phyloP scores from a whole-genome alignment of 371 early-diverging fungal species.

The Rhizopus arrhizus region DNA sequence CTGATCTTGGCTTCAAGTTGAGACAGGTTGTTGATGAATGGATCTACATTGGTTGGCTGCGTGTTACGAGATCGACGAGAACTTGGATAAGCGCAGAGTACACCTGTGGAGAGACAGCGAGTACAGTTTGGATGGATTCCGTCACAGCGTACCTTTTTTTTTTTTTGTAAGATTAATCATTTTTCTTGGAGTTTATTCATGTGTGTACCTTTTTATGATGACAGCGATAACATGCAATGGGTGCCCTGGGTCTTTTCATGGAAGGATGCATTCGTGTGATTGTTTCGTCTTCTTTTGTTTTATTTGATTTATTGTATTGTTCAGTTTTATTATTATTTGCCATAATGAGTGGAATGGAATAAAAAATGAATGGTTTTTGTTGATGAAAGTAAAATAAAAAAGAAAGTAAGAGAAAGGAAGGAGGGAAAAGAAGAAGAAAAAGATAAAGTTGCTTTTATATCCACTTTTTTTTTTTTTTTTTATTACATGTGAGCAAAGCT shows the following conservation, averaged over 20 bases:
- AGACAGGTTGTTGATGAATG: constrained; percentile 50
- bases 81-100: constrained; percentile 47
- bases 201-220: constrained; percentile 38
- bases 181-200: constrained; percentile 1
- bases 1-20: constrained; percentile 44
- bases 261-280: constrained; percentile 17
- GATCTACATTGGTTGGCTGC: constrained; percentile 49
- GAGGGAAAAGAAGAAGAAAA: neutral
- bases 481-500: neutral
- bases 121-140: constrained; percentile 48
- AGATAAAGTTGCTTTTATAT: neutral
- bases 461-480: neutral
- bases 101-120: constrained; percentile 42
- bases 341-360: constrained; percentile 4
- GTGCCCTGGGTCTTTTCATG: constrained; percentile 36
- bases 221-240: constrained; percentile 38
- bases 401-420: neutral
- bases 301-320: neutral
- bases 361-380: neutral
- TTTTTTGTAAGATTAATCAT: neutral
- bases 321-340: neutral
- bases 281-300: neutral
- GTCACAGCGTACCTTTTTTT: constrained; percentile 47
- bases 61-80: constrained; percentile 48
- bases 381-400: neutral